A percentile compares a stretch with the other conserved stretches of the same genome.
These are phyloP conservation scores for Phalaenopsis aphrodite DNA, from an alignment of 106 monocot genomes.

Conservation along the genomic window DNA sequence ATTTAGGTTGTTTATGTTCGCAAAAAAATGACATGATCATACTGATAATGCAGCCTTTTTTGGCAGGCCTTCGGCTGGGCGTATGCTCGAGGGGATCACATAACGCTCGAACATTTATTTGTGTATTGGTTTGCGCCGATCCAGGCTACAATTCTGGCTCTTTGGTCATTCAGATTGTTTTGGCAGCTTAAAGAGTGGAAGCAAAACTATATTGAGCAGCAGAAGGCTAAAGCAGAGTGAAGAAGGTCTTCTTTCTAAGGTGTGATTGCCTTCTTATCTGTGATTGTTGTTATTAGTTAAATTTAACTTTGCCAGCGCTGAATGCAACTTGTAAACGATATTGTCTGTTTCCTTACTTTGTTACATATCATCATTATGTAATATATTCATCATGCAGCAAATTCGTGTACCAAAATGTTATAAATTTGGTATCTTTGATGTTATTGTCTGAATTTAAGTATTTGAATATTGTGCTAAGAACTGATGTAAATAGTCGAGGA, in stretches of 20 bases:
- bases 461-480: too few relatives aligned
- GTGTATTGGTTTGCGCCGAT: slow-evolving; percentile 77
- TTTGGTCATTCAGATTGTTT: slow-evolving; percentile 37
- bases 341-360: neutral
- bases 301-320: neutral
- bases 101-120: slow-evolving; percentile 52
- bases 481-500: too few relatives aligned
- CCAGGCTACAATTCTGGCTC: slow-evolving; percentile 48
- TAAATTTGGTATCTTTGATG: too few relatives aligned
- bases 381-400: neutral
- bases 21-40: too few relatives aligned
- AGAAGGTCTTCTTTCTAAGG: neutral
- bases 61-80: slow-evolving; percentile 77
- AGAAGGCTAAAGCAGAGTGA: slow-evolving; percentile 41
- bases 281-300: neutral
- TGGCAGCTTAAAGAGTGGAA: slow-evolving; percentile 23
- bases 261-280: neutral
- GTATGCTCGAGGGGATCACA: slow-evolving; percentile 65
- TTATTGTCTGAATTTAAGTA: too few relatives aligned
- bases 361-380: neutral
- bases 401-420: neutral
- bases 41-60: neutral
- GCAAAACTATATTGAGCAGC: slow-evolving; percentile 18
- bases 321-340: neutral
- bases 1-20: too few relatives aligned